Base-by-base conservation (phyloP, 148 eudicot genomes). In the Rhododendron ferrugineum region DNA sequence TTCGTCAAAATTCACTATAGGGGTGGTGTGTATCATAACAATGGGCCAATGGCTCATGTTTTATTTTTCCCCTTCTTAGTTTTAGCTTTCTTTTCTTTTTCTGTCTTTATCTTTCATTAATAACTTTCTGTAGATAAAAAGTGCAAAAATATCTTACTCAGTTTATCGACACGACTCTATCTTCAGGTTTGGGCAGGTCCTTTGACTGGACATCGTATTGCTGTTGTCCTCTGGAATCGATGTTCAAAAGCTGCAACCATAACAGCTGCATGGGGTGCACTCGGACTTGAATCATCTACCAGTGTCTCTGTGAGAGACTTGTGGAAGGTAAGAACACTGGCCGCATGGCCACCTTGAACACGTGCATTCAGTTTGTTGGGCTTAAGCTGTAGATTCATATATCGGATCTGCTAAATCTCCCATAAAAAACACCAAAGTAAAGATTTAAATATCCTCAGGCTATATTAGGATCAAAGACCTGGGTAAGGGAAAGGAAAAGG, bases 181-280 rank as follows among this genome's bases (percentile, higher is more conserved):
- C 80, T 87, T 52, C 89, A 96, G 99, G 94, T 97, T 50, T 97
- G 99, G 99, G 94, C 96, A 11, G 99, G 98, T 73, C 99, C 99
- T 68, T 88, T 97, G 62, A 87, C 96, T 50, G 94, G 90, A 75
- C 79, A 91, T n/a, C 93, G 98, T 37, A 60, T 94, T 73, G 96
- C 81, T 79, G 91, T 95, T 82, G 92, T 86, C 80, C 89, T 97
- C 50, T 97, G 99, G 99, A 97, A 97, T 85, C 90, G 96, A 80
- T 97, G 99, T 89, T 90, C 96, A 32, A 77, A 84, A 85, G 87
- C 92, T 52, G 86, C 88, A 72, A 88, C 86, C 64, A 91, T 97
- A 73, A 91, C 93, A 66, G 98, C 91, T 84, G 80, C 82, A 54
- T 97, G 98, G 99, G 87, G 86, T 78, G 88, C 87, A 9, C 91